phyloP scores from a whole-genome alignment of 176 grass and related monocot species.

The Aegilops umbellulata region DNA sequence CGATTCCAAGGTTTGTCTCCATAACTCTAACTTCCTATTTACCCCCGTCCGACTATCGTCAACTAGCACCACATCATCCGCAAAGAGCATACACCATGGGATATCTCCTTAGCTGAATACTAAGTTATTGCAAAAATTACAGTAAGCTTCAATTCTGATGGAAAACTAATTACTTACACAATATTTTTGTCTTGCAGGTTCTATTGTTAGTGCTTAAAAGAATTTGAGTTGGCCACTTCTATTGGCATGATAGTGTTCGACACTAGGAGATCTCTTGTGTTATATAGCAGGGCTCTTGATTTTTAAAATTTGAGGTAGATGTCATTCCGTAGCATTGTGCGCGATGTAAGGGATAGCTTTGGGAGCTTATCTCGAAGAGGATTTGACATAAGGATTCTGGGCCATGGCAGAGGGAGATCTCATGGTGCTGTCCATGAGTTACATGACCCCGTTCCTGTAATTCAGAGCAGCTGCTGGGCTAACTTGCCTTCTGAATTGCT shows the following conservation, averaged over 20 bases:
- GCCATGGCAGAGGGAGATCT: constrained; percentile 47
- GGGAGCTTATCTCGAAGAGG: constrained; percentile 62
- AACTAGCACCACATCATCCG: too few species aligned
- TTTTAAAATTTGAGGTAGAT: constrained; percentile 36
- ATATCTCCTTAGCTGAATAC: neutral
- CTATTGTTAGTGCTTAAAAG: neutral
- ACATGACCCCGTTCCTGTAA: constrained; percentile 43
- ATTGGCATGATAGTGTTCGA: constrained; percentile 18
- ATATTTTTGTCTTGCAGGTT: constrained; percentile 22
- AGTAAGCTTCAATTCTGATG: neutral
- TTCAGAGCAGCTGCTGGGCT: constrained; percentile 62
- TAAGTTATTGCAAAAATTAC: neutral
- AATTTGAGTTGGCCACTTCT: neutral
- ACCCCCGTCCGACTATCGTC: too few species aligned
- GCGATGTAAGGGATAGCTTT: constrained; percentile 58
- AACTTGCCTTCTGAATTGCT: constrained; percentile 69
- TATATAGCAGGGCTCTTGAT: neutral
- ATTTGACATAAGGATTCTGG: constrained; percentile 50
- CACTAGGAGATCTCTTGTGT: neutral
- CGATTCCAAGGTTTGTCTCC: too few species aligned
- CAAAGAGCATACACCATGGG: too few species aligned
- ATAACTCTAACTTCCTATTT: too few species aligned
- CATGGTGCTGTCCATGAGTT: constrained; percentile 69
- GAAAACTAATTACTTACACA: constrained; percentile 10
- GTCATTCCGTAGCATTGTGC: constrained; percentile 60